A percentile compares a stretch with the other conserved stretches of the same genome.
phyloP scores from a whole-genome alignment of 202 grass and related monocot species.

The Zoysia matrella region DNA sequence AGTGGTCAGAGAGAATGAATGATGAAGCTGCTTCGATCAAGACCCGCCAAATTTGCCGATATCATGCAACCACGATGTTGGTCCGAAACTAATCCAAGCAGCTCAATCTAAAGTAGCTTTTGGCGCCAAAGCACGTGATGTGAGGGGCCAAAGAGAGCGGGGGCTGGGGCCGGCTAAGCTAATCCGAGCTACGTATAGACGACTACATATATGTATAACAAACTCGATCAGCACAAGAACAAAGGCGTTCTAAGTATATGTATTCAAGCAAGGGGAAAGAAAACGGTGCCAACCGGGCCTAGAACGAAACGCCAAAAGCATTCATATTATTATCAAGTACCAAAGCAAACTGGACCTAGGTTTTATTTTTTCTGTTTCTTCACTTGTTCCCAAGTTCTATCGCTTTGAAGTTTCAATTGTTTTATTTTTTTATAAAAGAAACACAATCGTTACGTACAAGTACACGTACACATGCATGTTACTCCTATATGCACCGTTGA shows the following conservation, averaged over 20 bases:
- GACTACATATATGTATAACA: too few relatives aligned
- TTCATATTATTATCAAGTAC: slow-evolving; percentile 44
- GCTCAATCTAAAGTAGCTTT: slow-evolving; percentile 38
- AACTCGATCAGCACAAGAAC: slow-evolving; percentile 40
- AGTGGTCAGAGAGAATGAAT: not conserved
- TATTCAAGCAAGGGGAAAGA: not conserved
- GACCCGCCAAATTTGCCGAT: not conserved
- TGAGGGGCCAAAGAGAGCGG: not conserved
- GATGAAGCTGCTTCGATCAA: not conserved
- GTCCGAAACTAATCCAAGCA: not conserved
- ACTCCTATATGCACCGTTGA: too few relatives aligned
- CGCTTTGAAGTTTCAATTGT: slow-evolving; percentile 40
- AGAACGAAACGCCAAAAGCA: slow-evolving; percentile 34
- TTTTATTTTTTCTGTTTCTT: not conserved
- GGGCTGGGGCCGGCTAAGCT: not conserved
- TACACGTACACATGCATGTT: too few relatives aligned
- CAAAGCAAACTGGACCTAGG: slow-evolving; percentile 28
- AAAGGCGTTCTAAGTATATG: slow-evolving; percentile 19
- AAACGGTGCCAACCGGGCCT: slow-evolving; percentile 22
- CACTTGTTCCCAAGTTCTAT: slow-evolving; percentile 43
- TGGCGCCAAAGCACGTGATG: slow-evolving; percentile 44
- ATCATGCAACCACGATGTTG: slow-evolving; percentile 14
- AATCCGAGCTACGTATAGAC: not conserved
- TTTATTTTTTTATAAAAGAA: not conserved
- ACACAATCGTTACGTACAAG: too few relatives aligned